A percentile compares a stretch with the other conserved stretches of the same genome.
phyloP scores from a whole-genome alignment of 2,329 filamentous ascomycete species.

The Phoma herbarum region DNA sequence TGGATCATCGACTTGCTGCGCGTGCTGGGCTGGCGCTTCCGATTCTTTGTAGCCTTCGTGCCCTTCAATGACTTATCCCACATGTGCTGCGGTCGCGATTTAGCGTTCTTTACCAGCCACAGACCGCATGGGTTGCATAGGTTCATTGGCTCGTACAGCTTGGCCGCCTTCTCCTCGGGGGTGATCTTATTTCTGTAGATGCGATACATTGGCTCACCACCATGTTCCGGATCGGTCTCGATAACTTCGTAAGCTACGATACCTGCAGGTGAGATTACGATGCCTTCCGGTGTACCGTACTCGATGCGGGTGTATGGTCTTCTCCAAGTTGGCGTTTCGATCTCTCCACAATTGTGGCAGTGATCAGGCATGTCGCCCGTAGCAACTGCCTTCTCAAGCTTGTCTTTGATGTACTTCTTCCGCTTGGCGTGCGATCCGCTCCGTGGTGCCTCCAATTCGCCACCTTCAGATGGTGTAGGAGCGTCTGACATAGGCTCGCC shows the following conservation, averaged over 20 bases:
- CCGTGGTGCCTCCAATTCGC: conserved; percentile 37
- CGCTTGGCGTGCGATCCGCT: conserved; percentile 67
- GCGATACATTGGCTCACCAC: conserved; percentile 72
- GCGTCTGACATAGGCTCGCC: conserved; percentile 48
- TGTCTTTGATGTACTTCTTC: conserved; percentile 69
- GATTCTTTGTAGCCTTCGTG: conserved; percentile 43
- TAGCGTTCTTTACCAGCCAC: conserved; percentile 89
- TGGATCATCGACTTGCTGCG: conserved; percentile 55
- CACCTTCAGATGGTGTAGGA: conserved; percentile 32
- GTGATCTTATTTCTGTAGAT: conserved; percentile 79
- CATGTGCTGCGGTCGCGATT: conserved; percentile 80
- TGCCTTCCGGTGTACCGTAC: conserved; percentile 72
- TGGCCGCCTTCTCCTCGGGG: conserved; percentile 67
- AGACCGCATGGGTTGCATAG: conserved; percentile 97
- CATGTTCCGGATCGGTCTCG: conserved; percentile 60
- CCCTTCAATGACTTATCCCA: conserved; percentile 69
- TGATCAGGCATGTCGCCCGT: conserved; percentile 86
- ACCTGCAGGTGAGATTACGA: conserved; percentile 78
- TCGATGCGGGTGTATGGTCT: conserved; percentile 86
- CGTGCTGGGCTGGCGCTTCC: conserved; percentile 43
- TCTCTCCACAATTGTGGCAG: conserved; percentile 91
- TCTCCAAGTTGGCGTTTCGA: conserved; percentile 96
- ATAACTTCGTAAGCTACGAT: conserved; percentile 58
- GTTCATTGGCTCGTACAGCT: conserved; percentile 72
- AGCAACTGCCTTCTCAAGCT: conserved; percentile 68